These are phyloP conservation scores for Amaranthus cruentus DNA, from an alignment of 148 eudicot species.

Conservation along the genomic window DNA sequence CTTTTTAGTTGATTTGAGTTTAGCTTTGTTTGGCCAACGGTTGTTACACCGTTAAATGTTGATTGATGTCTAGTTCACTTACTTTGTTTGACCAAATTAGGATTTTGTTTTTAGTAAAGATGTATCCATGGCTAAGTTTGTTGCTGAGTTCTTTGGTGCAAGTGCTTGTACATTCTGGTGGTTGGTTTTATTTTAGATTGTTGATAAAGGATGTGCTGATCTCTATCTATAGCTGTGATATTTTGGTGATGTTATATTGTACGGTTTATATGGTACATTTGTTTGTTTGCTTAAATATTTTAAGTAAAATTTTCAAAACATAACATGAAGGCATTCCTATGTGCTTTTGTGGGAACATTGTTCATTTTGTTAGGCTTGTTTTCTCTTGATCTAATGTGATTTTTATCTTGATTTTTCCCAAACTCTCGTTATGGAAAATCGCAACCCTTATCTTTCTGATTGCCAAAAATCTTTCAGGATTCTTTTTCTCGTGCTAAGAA, in stretches of 20 bases:
- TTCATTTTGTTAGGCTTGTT: neutral
- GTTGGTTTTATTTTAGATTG: neutral
- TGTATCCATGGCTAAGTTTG: too few species aligned
- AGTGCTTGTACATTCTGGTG: too few species aligned
- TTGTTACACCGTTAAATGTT: too few species aligned
- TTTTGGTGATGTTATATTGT: neutral
- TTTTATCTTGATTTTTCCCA: neutral
- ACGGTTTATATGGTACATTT: neutral
- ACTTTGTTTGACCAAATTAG: too few species aligned
- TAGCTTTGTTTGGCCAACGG: too few species aligned
- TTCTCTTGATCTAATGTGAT: neutral
- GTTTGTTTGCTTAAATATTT: neutral
- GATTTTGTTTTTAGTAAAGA: too few species aligned
- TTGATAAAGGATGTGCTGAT: neutral
- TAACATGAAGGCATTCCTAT: neutral
- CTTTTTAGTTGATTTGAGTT: too few species aligned
- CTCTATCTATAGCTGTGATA: neutral
- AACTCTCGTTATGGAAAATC: neutral
- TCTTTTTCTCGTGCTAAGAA: constrained; percentile 88
- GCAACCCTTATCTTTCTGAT: constrained; percentile 8
- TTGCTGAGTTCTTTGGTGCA: too few species aligned
- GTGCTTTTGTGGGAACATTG: neutral
- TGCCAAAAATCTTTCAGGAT: constrained; percentile 47
- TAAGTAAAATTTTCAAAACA: neutral
- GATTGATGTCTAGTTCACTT: too few species aligned